Evolutionary conservation across 257 asterid genomes (phyloP).

Genomic region (Leptodermis oblonga): DNA sequence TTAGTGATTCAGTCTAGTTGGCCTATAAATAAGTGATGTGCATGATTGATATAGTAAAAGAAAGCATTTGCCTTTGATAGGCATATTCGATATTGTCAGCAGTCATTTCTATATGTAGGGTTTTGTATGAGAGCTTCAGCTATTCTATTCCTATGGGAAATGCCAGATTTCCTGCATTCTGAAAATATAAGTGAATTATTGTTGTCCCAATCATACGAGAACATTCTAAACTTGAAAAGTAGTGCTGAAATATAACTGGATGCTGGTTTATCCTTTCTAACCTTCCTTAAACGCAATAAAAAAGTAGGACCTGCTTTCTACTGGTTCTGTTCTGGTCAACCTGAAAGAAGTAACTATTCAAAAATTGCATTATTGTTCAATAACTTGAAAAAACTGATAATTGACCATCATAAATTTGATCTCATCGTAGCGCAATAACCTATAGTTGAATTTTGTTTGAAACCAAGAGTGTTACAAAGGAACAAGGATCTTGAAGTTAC

Average conservation of each 20-base stretch:
- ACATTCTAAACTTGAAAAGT: slow-evolving; percentile 22
- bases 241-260: slow-evolving; percentile 67
- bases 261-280: slow-evolving; percentile 94
- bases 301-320: slow-evolving; percentile 85
- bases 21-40: no score
- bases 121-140: slow-evolving; percentile 84
- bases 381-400: no score
- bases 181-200: slow-evolving; percentile 29
- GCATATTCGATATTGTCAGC: slow-evolving; percentile 95
- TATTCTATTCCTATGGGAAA: slow-evolving; percentile 93
- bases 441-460: no score
- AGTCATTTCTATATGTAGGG: slow-evolving; percentile 77
- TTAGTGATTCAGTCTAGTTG: no score
- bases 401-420: no score
- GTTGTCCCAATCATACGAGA: slow-evolving; percentile 14
- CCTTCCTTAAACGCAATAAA: slow-evolving; percentile 87
- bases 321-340: slow-evolving; percentile 87
- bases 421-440: no score
- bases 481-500: not conserved
- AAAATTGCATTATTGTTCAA: not conserved
- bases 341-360: slow-evolving; percentile 33
- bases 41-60: no score
- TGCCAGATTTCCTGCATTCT: slow-evolving; percentile 80
- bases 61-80: no score
- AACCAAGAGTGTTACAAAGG: no score